Evolutionary conservation across 106 monocot species (phyloP).

Genomic region (Gastrodia elata): DNA sequence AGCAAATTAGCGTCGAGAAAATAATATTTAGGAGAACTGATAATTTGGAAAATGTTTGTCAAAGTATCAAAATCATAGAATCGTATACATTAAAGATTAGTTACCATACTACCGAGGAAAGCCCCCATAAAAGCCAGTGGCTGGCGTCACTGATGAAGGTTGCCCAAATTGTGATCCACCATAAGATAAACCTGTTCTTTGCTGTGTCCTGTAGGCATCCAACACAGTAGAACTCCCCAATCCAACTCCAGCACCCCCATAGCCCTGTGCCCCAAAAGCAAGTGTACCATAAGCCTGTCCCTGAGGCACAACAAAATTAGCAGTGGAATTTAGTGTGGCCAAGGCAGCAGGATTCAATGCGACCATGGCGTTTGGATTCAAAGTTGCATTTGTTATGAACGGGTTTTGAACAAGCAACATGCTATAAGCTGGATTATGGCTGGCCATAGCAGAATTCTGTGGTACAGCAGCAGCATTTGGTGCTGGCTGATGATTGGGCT

Average conservation of each 20-base stretch:
- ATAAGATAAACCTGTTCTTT: slow-evolving; percentile 3
- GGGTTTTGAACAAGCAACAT: slow-evolving; percentile 19
- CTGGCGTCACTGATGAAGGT: background rate
- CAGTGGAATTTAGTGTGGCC: slow-evolving; percentile 8
- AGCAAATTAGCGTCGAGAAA: background rate
- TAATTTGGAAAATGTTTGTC: background rate
- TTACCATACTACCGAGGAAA: slow-evolving; percentile 6
- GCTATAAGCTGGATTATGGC: slow-evolving; percentile 25
- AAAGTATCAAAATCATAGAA: background rate
- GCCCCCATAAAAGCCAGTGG: background rate
- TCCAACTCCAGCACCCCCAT: background rate
- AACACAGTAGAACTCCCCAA: background rate
- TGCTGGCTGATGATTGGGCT: slow-evolving; percentile 13
- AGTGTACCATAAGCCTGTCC: slow-evolving; percentile 4
- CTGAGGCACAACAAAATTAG: slow-evolving; percentile 12
- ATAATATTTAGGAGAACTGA: background rate
- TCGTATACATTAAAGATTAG: background rate
- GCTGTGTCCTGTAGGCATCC: background rate
- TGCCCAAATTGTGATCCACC: slow-evolving; percentile 1
- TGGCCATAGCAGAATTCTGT: slow-evolving; percentile 19
- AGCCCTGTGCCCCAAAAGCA: background rate
- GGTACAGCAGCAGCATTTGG: slow-evolving; percentile 14
- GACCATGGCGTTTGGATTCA: slow-evolving; percentile 9
- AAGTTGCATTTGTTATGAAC: slow-evolving; percentile 7
- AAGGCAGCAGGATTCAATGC: slow-evolving; percentile 15